Evolutionary conservation across 148 eudicot species (phyloP).

Genomic region (Diospyros kaki): DNA sequence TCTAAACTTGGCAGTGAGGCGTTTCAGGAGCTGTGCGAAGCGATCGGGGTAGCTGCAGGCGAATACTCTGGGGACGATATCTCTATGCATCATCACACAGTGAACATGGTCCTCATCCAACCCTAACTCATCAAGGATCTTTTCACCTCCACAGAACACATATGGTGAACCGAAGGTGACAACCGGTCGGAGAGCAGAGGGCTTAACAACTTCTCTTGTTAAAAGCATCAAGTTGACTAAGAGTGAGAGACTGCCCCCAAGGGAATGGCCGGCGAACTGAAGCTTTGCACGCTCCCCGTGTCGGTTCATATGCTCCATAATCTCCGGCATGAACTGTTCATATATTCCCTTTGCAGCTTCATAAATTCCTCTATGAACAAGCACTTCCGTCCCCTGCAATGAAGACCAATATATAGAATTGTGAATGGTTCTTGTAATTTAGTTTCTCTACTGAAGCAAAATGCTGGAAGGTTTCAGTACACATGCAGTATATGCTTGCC

Average conservation of each 20-base stretch:
- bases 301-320: constrained; percentile 43
- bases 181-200: constrained; percentile 55
- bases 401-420: not conserved
- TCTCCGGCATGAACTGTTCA: constrained; percentile 73
- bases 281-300: constrained; percentile 56
- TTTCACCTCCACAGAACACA: constrained; percentile 71
- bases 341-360: constrained; percentile 92
- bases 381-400: constrained; percentile 58
- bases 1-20: constrained; percentile 52
- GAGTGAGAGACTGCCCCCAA: constrained; percentile 83
- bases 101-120: constrained; percentile 57
- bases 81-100: constrained; percentile 82
- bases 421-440: not conserved
- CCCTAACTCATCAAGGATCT: constrained; percentile 46
- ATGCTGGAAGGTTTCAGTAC: no score
- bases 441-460: no score
- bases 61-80: constrained; percentile 88
- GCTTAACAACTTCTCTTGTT: constrained; percentile 41
- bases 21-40: constrained; percentile 61
- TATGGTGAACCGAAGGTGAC: constrained; percentile 85
- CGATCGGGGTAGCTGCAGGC: constrained; percentile 77
- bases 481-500: constrained; percentile 32
- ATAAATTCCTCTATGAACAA: constrained; percentile 89
- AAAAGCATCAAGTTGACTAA: constrained; percentile 70
- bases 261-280: constrained; percentile 84